A percentile compares a stretch with the other conserved stretches of the same genome.
Conservation (phyloP, 306 rosid genomes). For the Fragaria ananassa region DNA sequence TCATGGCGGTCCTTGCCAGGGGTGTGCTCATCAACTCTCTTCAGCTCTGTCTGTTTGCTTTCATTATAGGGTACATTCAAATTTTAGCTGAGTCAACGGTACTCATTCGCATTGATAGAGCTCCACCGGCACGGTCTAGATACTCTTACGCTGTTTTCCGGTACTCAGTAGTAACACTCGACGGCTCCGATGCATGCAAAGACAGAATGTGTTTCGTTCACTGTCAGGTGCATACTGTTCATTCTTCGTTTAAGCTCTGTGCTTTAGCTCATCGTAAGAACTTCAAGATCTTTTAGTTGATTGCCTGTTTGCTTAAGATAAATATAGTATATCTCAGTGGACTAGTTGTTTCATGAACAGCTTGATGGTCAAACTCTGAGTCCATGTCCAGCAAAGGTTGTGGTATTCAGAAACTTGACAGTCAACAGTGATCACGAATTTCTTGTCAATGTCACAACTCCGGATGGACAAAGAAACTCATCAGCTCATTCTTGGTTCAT, state of each 20-base stretch:
- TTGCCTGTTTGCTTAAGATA: neutral
- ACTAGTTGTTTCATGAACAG: constrained; percentile 27
- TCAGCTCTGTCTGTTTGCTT: constrained; percentile 15
- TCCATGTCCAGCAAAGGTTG: constrained; percentile 35
- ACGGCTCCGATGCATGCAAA: constrained; percentile 58
- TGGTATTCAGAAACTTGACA: constrained; percentile 41
- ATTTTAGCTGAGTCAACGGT: constrained; percentile 40
- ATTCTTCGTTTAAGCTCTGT: neutral
- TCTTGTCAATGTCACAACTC: constrained; percentile 45
- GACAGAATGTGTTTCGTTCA: constrained; percentile 38
- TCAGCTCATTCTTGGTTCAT: constrained; percentile 63
- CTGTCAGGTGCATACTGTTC: constrained; percentile 40
- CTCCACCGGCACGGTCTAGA: constrained; percentile 46
- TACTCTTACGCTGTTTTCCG: constrained; percentile 47
- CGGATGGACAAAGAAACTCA: constrained; percentile 40
- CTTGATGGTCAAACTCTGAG: constrained; percentile 47
- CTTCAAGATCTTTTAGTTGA: neutral
- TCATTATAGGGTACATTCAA: constrained; percentile 17
- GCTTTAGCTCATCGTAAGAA: neutral
- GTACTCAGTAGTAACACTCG: constrained; percentile 32
- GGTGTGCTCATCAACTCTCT: constrained; percentile 29
- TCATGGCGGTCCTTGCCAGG: constrained; percentile 23
- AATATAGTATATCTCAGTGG: neutral
- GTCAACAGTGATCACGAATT: constrained; percentile 43
- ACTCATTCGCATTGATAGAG: constrained; percentile 35